A percentile compares a stretch with the other conserved stretches of the same genome.
phyloP scores from a whole-genome alignment of 2,329 filamentous ascomycete species.

The Xylariaceae sp. region DNA sequence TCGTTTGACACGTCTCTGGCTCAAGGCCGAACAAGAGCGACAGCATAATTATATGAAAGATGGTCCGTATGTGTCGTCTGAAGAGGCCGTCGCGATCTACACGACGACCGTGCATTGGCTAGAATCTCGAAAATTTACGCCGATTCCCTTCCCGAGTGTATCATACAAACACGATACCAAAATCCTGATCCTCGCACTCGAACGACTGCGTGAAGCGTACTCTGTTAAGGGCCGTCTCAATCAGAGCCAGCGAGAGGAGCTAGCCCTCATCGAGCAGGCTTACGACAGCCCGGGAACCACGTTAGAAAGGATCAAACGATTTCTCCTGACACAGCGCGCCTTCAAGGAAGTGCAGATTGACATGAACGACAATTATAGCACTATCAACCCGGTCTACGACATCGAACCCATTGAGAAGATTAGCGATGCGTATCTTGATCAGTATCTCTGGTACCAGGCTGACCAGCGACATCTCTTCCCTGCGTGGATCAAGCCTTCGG shows the following conservation, averaged over 20 bases:
- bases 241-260: constrained; percentile 94
- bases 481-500: constrained; percentile 98
- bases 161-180: constrained; percentile 99
- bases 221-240: constrained; percentile 97
- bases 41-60: constrained; percentile 99
- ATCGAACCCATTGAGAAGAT: constrained; percentile 99
- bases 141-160: constrained; percentile 97
- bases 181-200: constrained; percentile 92
- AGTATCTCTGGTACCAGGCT: constrained; percentile 99
- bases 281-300: constrained; percentile 98
- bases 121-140: constrained; percentile 96
- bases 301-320: constrained; percentile 93
- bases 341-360: constrained; percentile 99
- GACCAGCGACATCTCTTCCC: constrained; percentile 97
- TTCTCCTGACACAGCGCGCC: constrained; percentile 92
- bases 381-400: constrained; percentile 98
- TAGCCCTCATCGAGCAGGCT: constrained; percentile 95
- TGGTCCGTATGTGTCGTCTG: constrained; percentile 95
- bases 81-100: constrained; percentile 98
- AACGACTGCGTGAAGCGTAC: constrained; percentile 91
- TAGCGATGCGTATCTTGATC: constrained; percentile 96
- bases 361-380: constrained; percentile 99
- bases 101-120: constrained; percentile 99
- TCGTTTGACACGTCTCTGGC: constrained; percentile 89
- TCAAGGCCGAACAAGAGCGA: constrained; percentile 96